phyloP scores from a whole-genome alignment of 768 basidiomycete genomes.

The Suillus americanus region DNA sequence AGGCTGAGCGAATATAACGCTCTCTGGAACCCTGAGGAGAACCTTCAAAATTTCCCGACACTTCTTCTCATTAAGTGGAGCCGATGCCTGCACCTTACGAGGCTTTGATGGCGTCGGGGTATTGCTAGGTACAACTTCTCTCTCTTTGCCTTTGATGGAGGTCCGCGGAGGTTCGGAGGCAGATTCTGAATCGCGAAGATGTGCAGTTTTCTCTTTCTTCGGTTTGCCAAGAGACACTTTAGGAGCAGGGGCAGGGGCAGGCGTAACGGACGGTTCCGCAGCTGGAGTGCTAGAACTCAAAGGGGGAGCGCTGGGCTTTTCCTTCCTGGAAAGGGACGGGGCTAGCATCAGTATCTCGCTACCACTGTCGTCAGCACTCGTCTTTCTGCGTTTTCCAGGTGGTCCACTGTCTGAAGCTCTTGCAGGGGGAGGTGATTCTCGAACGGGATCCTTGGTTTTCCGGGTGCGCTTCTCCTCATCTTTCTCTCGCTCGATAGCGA shows the following conservation, averaged over 20 bases:
- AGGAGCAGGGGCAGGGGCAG: constrained; percentile 27
- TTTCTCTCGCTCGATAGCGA: constrained; percentile 74
- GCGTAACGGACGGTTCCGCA: constrained; percentile 31
- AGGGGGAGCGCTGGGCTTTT: constrained; percentile 29
- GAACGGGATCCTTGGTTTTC: constrained; percentile 39
- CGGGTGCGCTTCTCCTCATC: constrained; percentile 52
- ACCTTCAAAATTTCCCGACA: constrained; percentile 68
- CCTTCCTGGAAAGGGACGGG: constrained; percentile 57
- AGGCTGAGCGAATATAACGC: constrained; percentile 71
- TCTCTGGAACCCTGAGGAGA: constrained; percentile 63
- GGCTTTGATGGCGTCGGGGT: constrained; percentile 38
- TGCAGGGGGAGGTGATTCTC: constrained; percentile 34
- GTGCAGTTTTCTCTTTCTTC: constrained; percentile 46
- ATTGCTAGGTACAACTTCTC: constrained; percentile 41
- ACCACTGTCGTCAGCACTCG: constrained; percentile 49
- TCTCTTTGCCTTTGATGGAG: constrained; percentile 76
- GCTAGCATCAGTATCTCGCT: constrained; percentile 59
- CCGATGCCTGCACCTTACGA: constrained; percentile 38
- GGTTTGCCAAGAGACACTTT: constrained; percentile 32
- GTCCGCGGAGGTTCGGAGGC: constrained; percentile 31
- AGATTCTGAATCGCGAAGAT: constrained; percentile 9
- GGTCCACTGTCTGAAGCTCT: constrained; percentile 39
- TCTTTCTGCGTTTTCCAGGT: constrained; percentile 60
- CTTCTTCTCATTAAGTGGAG: constrained; percentile 79
- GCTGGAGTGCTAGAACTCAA: constrained; percentile 45